These are phyloP conservation scores for Malassezia caprae DNA, from an alignment of 1,284 basidiomycete genomes.

Conservation along the genomic window DNA sequence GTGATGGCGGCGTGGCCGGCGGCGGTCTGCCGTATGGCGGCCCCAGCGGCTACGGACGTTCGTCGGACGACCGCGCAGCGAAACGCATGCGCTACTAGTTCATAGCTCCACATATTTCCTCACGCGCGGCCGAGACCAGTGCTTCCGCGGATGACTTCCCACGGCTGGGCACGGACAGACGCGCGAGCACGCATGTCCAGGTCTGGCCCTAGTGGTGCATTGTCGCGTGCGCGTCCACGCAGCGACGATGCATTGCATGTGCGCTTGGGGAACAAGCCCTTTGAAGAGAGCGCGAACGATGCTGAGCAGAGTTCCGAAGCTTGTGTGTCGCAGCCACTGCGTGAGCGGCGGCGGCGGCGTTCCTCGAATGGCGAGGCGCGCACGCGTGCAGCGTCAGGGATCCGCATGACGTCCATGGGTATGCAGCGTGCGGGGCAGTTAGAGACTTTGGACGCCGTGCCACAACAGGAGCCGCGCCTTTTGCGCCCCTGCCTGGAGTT, in stretches of 20 bases:
- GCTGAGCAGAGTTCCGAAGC: constrained; percentile 7
- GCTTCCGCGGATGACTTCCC: not conserved
- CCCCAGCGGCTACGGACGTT: not conserved
- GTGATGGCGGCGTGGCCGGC: not conserved
- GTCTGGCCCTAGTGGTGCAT: not conserved
- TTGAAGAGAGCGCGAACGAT: constrained; percentile 10
- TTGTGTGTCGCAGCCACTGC: not conserved
- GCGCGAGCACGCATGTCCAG: not conserved
- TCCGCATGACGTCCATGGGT: not conserved
- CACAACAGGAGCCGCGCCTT: not conserved
- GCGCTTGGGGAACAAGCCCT: not conserved
- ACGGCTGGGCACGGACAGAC: not conserved
- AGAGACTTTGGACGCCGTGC: not conserved
- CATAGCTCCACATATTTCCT: not conserved
- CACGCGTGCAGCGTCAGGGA: not conserved
- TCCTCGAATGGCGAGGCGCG: not conserved
- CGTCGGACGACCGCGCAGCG: constrained; percentile 13
- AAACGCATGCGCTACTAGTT: constrained; percentile 13
- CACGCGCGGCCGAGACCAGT: not conserved
- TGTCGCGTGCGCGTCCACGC: not conserved
- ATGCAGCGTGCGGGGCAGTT: not conserved
- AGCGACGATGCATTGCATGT: not conserved
- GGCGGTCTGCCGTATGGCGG: constrained; percentile 1
- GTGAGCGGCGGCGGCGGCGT: not conserved
- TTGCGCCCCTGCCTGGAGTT: not conserved